Percentiles rank a stretch among this genome's conserved stretches.
These are phyloP conservation scores for Colletotrichum sojae DNA, from an alignment of 2,329 filamentous ascomycete species.

Conservation along the genomic window DNA sequence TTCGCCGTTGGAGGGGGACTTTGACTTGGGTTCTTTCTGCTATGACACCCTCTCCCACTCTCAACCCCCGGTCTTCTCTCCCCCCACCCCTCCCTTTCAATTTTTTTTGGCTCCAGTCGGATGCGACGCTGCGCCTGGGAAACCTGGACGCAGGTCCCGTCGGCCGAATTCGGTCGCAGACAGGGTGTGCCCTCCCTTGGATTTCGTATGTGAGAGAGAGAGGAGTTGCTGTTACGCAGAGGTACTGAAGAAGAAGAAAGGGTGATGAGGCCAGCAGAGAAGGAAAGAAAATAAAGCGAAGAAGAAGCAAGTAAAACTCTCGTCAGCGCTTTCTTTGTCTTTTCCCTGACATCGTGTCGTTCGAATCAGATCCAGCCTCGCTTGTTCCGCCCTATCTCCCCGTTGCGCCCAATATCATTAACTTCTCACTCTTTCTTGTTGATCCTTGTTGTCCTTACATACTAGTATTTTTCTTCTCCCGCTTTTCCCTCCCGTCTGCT, in stretches of 20 bases:
- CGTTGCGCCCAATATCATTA: neutral
- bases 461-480: neutral
- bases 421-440: neutral
- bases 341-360: slow-evolving; percentile 19
- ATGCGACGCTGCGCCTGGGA: slow-evolving; percentile 21
- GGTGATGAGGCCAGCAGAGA: slow-evolving; percentile 2
- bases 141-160: slow-evolving; percentile 9
- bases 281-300: neutral
- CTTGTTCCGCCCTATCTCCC: neutral
- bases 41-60: too few relatives aligned
- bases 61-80: neutral
- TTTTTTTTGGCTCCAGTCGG: slow-evolving; percentile 4
- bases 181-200: slow-evolving; percentile 4
- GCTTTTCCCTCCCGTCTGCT: neutral
- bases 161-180: slow-evolving; percentile 17
- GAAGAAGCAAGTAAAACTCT: slow-evolving; percentile 1
- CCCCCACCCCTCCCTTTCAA: slow-evolving; percentile 3
- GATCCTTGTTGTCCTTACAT: slow-evolving; percentile 1
- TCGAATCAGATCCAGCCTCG: neutral
- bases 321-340: slow-evolving; percentile 5
- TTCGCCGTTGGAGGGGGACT: too few relatives aligned
- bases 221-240: neutral
- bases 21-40: too few relatives aligned
- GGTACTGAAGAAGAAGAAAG: slow-evolving; percentile 31
- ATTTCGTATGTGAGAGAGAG: neutral